Evolutionary conservation across 2,329 filamentous ascomycete species (phyloP), one percentile per base, ranked within the genome.

Genomic region (Coniochaeta ligniaria): DNA sequence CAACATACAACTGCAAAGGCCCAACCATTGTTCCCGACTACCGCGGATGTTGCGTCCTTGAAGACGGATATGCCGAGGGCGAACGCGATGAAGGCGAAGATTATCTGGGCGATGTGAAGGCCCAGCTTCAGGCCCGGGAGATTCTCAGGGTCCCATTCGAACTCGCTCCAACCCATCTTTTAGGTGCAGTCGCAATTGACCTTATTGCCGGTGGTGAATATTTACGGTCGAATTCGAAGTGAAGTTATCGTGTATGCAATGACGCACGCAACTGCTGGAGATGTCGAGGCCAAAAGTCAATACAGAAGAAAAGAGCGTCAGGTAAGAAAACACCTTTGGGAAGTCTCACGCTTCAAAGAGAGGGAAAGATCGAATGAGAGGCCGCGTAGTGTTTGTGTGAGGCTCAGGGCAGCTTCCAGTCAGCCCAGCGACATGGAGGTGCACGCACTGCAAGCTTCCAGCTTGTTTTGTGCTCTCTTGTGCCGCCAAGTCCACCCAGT

Each of bases 21-120:
- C 85, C 85, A 88, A 63, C 80, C 84, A 71, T 83, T 82, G 64
- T 83, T 79, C 36, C 84, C 83, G 60, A 79, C 80, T 63, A 88
- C 78, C 22, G 69, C 71, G 6, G 83, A 75, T 16, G 76, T 70
- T 11, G 78, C 70, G 59, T 75, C 74, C 45, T 76, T 76, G 68
- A 88, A 86, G 54, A 88, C 78, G 26, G 81, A 76, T 66, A 88
- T 86, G 65, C 83, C 82, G 62, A 88, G 74, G 61, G 80, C 76
- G 78, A 84, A 87, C 66, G 80, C 75, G 26, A 86, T 75, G 55
- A 87, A 76, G 54, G 76, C 80, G 26, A 85, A 66, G 55, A 83
- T 64, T 61, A 81, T 77, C 74, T 88, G 85, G 60, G 75, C 70
- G 58, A 76, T 72, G 72, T 88, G 86, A 47, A 86, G 70, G 59